Base-by-base conservation (phyloP, 2,329 filamentous ascomycete species). In the Beauveria sp. region DNA sequence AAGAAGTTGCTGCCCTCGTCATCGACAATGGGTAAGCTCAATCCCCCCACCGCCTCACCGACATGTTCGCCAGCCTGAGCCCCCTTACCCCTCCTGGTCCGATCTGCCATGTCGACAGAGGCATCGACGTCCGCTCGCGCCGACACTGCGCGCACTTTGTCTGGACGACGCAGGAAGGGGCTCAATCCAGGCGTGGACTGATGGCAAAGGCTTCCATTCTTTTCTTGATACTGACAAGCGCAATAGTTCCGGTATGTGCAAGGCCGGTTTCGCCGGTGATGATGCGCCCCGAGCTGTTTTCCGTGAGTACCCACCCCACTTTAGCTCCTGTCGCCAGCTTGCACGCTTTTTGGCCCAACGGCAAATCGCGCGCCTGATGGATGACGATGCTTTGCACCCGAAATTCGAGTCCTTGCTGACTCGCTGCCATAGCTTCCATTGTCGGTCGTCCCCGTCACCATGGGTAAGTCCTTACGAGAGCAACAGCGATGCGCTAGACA, bases 221-320 rank as follows among this genome's bases (percentile, higher is more conserved):
- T 58, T 22, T 55, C 24, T 48, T 45, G 56, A 64, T 45, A 67
- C 80, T 82, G 69, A 82, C 75, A 65, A 69, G 62, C 69, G 40
- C 64, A 74, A 67, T 79, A 98, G 93, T 89, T 98, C 95, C 83
- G 95, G 95, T 88, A 98, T 99, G 95, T 99, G 95, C 86, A 99
- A 99, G 87, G 95, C 95, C 89, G 95, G 95, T 93, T 99, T 99
- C 84, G 95, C 95, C 86, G 95, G 95, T 93, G 95, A 99, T 78
- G 95, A 99, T 90, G 95, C 95, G 83, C 95, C 95, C 79, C 89
- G 95, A 88, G 95, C 95, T 83, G 95, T 99, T 79, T 99, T 99
- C 88, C 95, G 93, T 98, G 90, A 96, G 93, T 74, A 61, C 59
- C 75, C 76, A 61, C 59, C 75, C 76, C 75, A 72, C 74, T 73